phyloP scores from a whole-genome alignment of 1,284 basidiomycete genomes.

The Ganoderma resinaceum region DNA sequence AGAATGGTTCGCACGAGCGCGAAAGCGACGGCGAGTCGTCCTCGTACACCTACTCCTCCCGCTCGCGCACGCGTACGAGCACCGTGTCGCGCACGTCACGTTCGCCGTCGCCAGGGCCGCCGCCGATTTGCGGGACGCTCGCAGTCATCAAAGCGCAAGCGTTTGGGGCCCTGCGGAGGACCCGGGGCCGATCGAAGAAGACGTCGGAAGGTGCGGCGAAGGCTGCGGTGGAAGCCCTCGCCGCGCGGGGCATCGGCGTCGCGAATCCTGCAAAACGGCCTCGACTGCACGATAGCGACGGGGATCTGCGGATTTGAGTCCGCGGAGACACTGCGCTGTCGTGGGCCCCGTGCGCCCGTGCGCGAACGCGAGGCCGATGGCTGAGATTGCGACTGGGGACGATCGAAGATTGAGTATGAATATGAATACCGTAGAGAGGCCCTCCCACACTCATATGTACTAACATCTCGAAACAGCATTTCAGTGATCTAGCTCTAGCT shows the following conservation, averaged over 20 bases:
- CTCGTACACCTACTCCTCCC: conserved; percentile 45
- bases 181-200: conserved; percentile 74
- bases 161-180: conserved; percentile 81
- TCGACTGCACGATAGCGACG: conserved; percentile 59
- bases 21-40: conserved; percentile 60
- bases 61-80: conserved; percentile 36
- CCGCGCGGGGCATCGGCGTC: conserved; percentile 75
- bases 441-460: conserved; percentile 33
- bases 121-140: conserved; percentile 77
- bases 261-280: conserved; percentile 61
- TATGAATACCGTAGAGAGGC: conserved; percentile 25
- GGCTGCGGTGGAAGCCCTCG: conserved; percentile 79
- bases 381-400: conserved; percentile 10
- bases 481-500: conserved; percentile 15
- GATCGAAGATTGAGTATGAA: conserved; percentile 18
- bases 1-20: conserved; percentile 57
- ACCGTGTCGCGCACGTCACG: conserved; percentile 57
- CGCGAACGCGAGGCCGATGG: not conserved
- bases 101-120: conserved; percentile 72
- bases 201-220: conserved; percentile 75
- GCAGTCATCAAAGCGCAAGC: conserved; percentile 89
- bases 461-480: conserved; percentile 27
- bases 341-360: not conserved
- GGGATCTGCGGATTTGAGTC: conserved; percentile 51
- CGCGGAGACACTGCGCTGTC: not conserved